A percentile compares a stretch with the other conserved stretches of the same genome.
Evolutionary conservation across 176 grass and related monocot genomes (phyloP).

Genomic region (Leersia perrieri): DNA sequence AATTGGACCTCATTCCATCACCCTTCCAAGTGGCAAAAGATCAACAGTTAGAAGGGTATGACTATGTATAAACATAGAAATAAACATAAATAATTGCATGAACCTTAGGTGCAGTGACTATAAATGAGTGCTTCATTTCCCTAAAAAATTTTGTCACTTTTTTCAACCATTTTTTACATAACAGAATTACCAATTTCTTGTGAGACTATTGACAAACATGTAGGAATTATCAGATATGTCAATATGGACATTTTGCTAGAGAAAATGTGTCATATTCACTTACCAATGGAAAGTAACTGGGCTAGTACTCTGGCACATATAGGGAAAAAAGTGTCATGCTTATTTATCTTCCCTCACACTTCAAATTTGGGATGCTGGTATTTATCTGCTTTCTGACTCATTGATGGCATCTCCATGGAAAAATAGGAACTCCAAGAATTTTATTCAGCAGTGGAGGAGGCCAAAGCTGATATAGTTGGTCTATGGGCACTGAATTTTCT

Average conservation of each 20-base stretch:
- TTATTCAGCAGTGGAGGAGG: slow-evolving; percentile 89
- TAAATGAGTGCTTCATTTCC: not conserved
- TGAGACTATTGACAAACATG: not conserved
- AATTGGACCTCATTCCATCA: slow-evolving; percentile 95
- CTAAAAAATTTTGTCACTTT: not conserved
- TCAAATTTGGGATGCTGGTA: not conserved
- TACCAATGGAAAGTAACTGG: not conserved
- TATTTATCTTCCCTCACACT: not conserved
- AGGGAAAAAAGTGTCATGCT: not conserved
- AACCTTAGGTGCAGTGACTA: not conserved
- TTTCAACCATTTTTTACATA: not conserved
- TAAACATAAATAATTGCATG: not conserved
- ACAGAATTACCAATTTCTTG: not conserved
- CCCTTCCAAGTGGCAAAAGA: slow-evolving; percentile 76
- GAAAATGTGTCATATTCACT: not conserved
- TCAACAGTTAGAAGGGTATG: slow-evolving; percentile 81
- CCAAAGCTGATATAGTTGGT: slow-evolving; percentile 99
- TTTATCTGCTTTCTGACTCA: not conserved
- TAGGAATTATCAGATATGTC: not conserved
- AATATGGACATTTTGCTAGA: not conserved
- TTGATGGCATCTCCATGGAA: slow-evolving; percentile 1
- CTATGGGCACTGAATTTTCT: slow-evolving; percentile 97
- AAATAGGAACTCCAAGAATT: slow-evolving; percentile 89
- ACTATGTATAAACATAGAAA: slow-evolving; percentile 33
- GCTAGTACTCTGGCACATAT: not conserved